Evolutionary conservation across 495 filamentous ascomycete genomes (phyloP).

Genomic region (Hypoxylon rickii): DNA sequence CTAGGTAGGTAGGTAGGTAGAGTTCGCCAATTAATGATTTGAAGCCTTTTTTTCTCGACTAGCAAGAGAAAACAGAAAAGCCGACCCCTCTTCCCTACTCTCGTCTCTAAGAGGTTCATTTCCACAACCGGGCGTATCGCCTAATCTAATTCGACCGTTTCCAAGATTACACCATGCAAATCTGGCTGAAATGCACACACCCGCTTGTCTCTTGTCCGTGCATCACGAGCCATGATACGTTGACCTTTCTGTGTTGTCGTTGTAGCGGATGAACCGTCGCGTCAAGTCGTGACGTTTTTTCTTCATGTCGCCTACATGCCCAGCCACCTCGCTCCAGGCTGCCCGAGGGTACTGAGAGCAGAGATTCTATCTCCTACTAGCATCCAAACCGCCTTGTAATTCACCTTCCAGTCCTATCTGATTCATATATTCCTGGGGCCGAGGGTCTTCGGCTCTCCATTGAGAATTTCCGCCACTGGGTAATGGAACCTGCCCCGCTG

Average conservation of each 20-base stretch:
- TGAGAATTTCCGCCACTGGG: constrained; percentile 67
- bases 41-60: constrained; percentile 6
- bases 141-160: constrained; percentile 10
- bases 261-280: constrained; percentile 11
- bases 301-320: neutral
- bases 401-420: constrained; percentile 76
- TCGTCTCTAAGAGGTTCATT: constrained; percentile 1
- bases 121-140: constrained; percentile 16
- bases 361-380: constrained; percentile 41
- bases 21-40: constrained; percentile 17
- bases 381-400: constrained; percentile 80
- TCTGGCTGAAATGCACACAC: constrained; percentile 1
- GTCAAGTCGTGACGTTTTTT: neutral
- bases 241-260: constrained; percentile 3
- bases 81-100: neutral
- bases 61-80: neutral
- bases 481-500: constrained; percentile 64
- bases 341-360: neutral
- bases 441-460: constrained; percentile 83
- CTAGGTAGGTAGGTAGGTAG: no score
- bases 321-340: neutral
- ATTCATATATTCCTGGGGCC: constrained; percentile 77
- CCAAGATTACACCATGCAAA: constrained; percentile 20
- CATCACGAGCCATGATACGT: constrained; percentile 11
- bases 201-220: neutral